A percentile compares a stretch with the other conserved stretches of the same genome.
Conservation (phyloP, 129 eudicot species). For the Kitagawia praeruptora region DNA sequence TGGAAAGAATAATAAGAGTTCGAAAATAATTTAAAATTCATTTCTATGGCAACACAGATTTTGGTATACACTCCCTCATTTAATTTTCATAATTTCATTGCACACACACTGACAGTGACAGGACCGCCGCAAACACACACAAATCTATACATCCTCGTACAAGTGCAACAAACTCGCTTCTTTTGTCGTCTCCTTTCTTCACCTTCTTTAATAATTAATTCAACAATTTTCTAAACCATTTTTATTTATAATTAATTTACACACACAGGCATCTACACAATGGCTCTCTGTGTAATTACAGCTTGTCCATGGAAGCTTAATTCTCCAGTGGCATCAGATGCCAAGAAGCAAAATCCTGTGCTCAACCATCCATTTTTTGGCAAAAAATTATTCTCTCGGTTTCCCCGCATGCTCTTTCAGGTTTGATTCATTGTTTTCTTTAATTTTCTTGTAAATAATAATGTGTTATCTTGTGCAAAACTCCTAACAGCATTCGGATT, state of each 20-base stretch:
- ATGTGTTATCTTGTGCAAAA: too few relatives aligned
- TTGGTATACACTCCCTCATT: too few relatives aligned
- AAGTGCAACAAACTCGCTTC: too few relatives aligned
- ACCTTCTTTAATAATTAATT: too few relatives aligned
- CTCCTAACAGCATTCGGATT: background rate
- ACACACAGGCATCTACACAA: background rate
- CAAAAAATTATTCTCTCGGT: constrained; percentile 31
- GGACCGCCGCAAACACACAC: too few relatives aligned
- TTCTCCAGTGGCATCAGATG: constrained; percentile 15
- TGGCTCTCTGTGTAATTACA: constrained; percentile 56
- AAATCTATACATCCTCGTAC: too few relatives aligned
- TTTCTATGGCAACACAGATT: too few relatives aligned
- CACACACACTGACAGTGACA: too few relatives aligned
- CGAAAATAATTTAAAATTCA: too few relatives aligned
- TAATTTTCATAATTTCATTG: too few relatives aligned
- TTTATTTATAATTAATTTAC: background rate
- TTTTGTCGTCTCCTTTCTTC: background rate
- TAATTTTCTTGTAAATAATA: background rate
- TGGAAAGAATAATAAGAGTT: too few relatives aligned
- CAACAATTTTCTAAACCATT: background rate
- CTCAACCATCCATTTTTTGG: constrained; percentile 36
- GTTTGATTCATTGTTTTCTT: constrained; percentile 14
- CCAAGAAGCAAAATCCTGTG: constrained; percentile 13
- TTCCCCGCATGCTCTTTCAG: constrained; percentile 36
- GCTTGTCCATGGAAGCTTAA: constrained; percentile 22